Base-by-base conservation (phyloP, 495 filamentous ascomycete species). In the Talaromyces adpressus region DNA sequence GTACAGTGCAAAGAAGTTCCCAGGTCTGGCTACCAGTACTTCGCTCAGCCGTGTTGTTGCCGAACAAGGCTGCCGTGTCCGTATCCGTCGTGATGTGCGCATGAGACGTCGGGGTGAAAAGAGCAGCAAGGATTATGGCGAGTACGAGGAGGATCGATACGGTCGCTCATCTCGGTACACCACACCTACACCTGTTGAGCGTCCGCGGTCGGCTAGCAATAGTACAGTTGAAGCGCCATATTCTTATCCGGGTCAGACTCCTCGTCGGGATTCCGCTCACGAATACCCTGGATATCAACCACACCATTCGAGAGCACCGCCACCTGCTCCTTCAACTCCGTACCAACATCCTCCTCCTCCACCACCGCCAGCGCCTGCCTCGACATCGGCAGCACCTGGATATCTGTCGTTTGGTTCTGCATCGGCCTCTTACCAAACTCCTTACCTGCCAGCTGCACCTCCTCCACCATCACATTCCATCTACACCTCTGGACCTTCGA, bases 1-100 rank as follows among this genome's bases (percentile, higher is more conserved):
- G 9, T 98, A 87, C 79, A 97, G 92, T 68, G 94, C 94, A 25
- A 98, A 98, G 86, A 98, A 97, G 79, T 98, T 98, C 79, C 94
- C 94, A 41, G 94, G 94, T 11, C 77, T 98, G 67, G 87, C 91
- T 1, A 93, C 94, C 74, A 97, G 92, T 75, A 98, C 94, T 0
- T 78, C 82, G 5, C 80, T 98, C 39, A 97, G 93, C 69, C 88
- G 92, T 52, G 87, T 90, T 45, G 92, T 98, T 62, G 93, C 94
- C 8, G 94, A 98, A 73, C 94, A 98, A 74, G 94, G 94, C 47
- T 98, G 94, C 73, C 92, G 95, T 63, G 94, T 98, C 49, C 89
- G 94, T 27, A 98, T 98, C 69, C 85, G 94, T 64, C 90, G 94
- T 65, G 94, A 98, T 82, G 94, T 98, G 16, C 87, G 94, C 52